These are phyloP conservation scores for Madurella mycetomatis DNA, from an alignment of 2,329 filamentous ascomycete genomes.

Conservation along the genomic window DNA sequence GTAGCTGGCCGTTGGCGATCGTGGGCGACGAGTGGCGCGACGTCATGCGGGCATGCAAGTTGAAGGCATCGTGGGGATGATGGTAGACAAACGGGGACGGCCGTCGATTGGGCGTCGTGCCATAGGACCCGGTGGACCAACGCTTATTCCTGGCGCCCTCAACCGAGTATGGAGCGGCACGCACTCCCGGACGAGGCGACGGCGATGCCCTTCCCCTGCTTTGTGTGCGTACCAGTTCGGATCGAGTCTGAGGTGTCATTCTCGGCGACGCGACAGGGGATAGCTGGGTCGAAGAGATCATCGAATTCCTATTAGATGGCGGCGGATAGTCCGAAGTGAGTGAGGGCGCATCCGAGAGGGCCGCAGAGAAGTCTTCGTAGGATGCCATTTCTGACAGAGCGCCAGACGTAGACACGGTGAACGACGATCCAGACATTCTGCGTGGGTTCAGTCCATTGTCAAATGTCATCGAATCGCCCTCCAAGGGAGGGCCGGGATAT, in stretches of 20 bases:
- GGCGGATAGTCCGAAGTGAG: slow-evolving; percentile 64
- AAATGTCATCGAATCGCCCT: slow-evolving; percentile 47
- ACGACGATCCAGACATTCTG: slow-evolving; percentile 68
- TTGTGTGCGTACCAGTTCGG: slow-evolving; percentile 58
- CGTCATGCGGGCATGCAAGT: slow-evolving; percentile 52
- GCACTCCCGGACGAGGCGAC: slow-evolving; percentile 62
- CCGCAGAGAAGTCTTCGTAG: slow-evolving; percentile 66
- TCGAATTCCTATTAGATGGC: slow-evolving; percentile 62
- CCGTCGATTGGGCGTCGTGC: slow-evolving; percentile 50
- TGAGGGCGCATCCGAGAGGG: slow-evolving; percentile 62
- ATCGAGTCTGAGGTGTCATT: slow-evolving; percentile 57
- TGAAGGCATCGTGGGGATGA: slow-evolving; percentile 56
- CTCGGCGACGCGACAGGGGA: slow-evolving; percentile 70
- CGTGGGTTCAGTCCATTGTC: slow-evolving; percentile 53
- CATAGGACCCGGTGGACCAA: slow-evolving; percentile 74
- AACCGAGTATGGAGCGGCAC: slow-evolving; percentile 66
- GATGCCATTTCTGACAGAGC: slow-evolving; percentile 63
- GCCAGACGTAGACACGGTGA: slow-evolving; percentile 65
- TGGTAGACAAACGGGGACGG: slow-evolving; percentile 61
- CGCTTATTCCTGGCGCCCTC: slow-evolving; percentile 65
- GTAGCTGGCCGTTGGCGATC: slow-evolving; percentile 43
- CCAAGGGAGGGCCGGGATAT: slow-evolving; percentile 44
- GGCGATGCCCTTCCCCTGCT: slow-evolving; percentile 69
- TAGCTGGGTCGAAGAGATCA: slow-evolving; percentile 66
- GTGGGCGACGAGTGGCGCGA: slow-evolving; percentile 50